phyloP scores from a whole-genome alignment of 208 protist species.

The Trypanosomatidae sp. region DNA sequence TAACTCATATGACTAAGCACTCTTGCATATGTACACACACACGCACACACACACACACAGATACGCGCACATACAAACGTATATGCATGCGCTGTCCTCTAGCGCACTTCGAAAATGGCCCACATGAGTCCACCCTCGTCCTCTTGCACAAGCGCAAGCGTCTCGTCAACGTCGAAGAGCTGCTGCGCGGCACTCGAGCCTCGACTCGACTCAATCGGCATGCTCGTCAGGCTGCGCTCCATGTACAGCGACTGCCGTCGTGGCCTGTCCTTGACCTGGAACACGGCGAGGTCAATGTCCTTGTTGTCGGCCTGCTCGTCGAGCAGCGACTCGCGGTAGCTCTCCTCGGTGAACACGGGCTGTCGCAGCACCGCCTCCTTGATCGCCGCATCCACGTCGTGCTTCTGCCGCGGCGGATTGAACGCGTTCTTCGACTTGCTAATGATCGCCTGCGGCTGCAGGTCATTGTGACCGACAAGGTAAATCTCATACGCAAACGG shows the following conservation, averaged over 20 bases:
- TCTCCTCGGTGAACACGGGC: slow-evolving; percentile 33
- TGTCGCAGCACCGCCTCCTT: slow-evolving; percentile 7
- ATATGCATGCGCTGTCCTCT: not conserved
- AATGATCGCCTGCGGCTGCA: slow-evolving; percentile 54
- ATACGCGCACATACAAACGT: not conserved
- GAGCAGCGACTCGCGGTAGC: slow-evolving; percentile 18
- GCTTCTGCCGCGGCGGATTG: slow-evolving; percentile 1
- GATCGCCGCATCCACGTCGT: not conserved
- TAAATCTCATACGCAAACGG: slow-evolving; percentile 66
- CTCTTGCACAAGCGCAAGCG: slow-evolving; percentile 32
- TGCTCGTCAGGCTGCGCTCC: slow-evolving; percentile 12
- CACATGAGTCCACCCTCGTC: slow-evolving; percentile 51
- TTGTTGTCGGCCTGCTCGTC: slow-evolving; percentile 12
- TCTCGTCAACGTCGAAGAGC: slow-evolving; percentile 39
- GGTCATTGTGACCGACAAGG: slow-evolving; percentile 43
- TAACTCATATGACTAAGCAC: too few species aligned
- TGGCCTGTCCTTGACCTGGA: slow-evolving; percentile 1
- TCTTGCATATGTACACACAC: too few species aligned
- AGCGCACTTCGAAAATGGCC: slow-evolving; percentile 53
- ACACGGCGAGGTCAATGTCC: not conserved
- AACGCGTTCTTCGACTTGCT: slow-evolving; percentile 60
- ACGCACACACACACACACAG: too few species aligned
- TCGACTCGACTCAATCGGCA: not conserved
- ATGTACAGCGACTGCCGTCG: too few species aligned
- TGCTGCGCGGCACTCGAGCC: not conserved